Conservation (phyloP, 2,329 filamentous ascomycete species). For the Botryosphaeria agaves region DNA sequence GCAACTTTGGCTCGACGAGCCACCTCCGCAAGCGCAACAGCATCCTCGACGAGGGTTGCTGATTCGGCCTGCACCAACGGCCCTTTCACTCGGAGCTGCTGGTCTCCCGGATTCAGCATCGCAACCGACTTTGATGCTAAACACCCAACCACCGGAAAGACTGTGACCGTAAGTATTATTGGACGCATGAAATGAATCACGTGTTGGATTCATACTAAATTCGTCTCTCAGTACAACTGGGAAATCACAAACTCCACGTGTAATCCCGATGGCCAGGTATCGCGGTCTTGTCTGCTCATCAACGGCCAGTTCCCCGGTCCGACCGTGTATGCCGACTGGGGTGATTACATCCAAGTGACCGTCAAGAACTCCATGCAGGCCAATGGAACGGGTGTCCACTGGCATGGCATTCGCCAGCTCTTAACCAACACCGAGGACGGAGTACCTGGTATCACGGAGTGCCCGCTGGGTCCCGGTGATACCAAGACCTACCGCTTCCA, state of each 20-base stretch:
- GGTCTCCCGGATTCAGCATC: slow-evolving; percentile 3
- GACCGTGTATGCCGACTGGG: slow-evolving; percentile 37
- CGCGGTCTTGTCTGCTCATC: slow-evolving; percentile 26
- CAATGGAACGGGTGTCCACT: slow-evolving; percentile 47
- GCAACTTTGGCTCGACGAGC: slow-evolving; percentile 3
- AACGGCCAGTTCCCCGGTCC: slow-evolving; percentile 50
- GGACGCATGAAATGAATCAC: neutral
- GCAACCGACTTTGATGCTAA: slow-evolving; percentile 3
- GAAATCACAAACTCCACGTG: slow-evolving; percentile 16
- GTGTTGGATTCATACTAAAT: neutral
- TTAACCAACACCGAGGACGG: slow-evolving; percentile 40
- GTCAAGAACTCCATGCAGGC: slow-evolving; percentile 34
- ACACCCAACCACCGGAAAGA: slow-evolving; percentile 1
- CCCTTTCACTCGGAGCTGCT: slow-evolving; percentile 2
- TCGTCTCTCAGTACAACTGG: slow-evolving; percentile 11
- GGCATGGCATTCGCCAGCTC: slow-evolving; percentile 43
- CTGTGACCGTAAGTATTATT: slow-evolving; percentile 1
- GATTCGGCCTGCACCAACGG: slow-evolving; percentile 2
- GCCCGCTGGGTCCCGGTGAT: slow-evolving; percentile 31
- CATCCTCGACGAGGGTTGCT: slow-evolving; percentile 6
- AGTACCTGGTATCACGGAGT: slow-evolving; percentile 30
- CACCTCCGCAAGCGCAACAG: slow-evolving; percentile 2
- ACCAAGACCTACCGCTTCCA: slow-evolving; percentile 40
- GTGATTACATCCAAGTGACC: slow-evolving; percentile 29
- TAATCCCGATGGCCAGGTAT: slow-evolving; percentile 19